Evolutionary conservation across 1,139 yeast species (phyloP).

Genomic region (Suhomyces yuchorum): DNA sequence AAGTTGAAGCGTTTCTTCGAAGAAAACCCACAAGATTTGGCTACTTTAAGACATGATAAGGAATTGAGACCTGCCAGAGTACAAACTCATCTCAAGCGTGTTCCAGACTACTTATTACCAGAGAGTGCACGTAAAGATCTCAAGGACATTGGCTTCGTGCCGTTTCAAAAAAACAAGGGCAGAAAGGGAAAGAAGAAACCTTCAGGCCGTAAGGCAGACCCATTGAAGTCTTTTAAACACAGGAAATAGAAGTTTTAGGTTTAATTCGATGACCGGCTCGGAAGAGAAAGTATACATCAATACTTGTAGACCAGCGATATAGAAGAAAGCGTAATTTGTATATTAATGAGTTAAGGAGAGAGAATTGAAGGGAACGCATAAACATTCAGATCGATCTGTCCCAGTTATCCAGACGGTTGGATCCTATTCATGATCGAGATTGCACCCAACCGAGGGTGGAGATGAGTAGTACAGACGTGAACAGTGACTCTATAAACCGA

Average conservation of each 20-base stretch:
- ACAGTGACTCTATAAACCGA: constrained; percentile 5
- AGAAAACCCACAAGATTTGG: constrained; percentile 96
- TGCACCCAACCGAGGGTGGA: not conserved
- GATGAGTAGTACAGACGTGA: not conserved
- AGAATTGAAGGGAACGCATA: not conserved
- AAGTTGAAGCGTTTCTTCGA: constrained; percentile 93
- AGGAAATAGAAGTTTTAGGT: constrained; percentile 7
- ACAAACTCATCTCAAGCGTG: constrained; percentile 84
- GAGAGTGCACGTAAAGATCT: constrained; percentile 67
- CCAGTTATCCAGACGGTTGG: not conserved
- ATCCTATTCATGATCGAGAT: not conserved
- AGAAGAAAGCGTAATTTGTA: not conserved
- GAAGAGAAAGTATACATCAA: not conserved
- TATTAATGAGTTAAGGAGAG: not conserved
- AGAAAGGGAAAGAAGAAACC: constrained; percentile 38
- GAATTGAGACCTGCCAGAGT: constrained; percentile 82
- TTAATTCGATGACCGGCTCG: no score
- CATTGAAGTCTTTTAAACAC: constrained; percentile 56
- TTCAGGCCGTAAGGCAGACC: constrained; percentile 57
- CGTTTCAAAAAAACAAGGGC: constrained; percentile 57
- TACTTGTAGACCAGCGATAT: not conserved
- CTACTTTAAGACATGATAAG: constrained; percentile 86
- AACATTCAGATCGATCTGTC: not conserved
- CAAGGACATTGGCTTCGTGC: constrained; percentile 72
- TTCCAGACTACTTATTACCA: constrained; percentile 90